phyloP scores from a whole-genome alignment of 352 stramenopile species.

The Detonula confervacea region DNA sequence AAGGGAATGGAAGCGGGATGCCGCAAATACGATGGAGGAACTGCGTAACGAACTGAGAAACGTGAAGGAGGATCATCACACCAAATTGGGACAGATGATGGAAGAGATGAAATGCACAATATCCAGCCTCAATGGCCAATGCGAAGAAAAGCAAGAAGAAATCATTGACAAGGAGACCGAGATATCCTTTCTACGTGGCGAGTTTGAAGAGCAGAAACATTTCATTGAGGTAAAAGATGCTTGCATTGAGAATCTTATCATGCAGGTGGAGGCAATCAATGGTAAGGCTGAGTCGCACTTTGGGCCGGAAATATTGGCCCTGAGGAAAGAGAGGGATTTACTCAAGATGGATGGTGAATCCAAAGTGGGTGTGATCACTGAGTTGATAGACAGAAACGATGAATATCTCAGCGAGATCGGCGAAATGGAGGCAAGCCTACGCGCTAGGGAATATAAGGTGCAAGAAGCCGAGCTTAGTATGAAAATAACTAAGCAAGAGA shows the following conservation, averaged over 20 bases:
- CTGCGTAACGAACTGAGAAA: conserved; percentile 11
- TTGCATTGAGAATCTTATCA: neutral
- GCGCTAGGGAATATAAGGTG: too few relatives aligned
- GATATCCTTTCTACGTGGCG: conserved; percentile 10
- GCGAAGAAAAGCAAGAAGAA: conserved; percentile 25
- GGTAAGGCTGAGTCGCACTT: neutral
- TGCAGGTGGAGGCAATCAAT: neutral
- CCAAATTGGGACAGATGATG: conserved; percentile 26
- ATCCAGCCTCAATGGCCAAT: conserved; percentile 16
- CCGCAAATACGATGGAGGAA: conserved; percentile 8
- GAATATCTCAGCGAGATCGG: conserved; percentile 14
- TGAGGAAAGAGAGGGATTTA: conserved; percentile 30
- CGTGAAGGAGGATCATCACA: conserved; percentile 1
- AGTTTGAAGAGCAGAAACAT: conserved; percentile 9
- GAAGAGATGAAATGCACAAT: conserved; percentile 24
- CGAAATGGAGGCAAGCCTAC: conserved; percentile 15
- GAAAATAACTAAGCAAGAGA: conserved; percentile 22
- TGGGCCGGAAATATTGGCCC: conserved; percentile 19
- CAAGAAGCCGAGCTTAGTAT: conserved; percentile 5
- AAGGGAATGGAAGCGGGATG: conserved; percentile 14
- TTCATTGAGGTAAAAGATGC: neutral
- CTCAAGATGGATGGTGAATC: conserved; percentile 15
- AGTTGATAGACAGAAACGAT: conserved; percentile 25
- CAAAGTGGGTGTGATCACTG: conserved; percentile 23
- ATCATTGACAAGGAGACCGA: conserved; percentile 38